Base-by-base conservation (phyloP, 768 basidiomycete species). In the Cystobasidium onofrii region DNA sequence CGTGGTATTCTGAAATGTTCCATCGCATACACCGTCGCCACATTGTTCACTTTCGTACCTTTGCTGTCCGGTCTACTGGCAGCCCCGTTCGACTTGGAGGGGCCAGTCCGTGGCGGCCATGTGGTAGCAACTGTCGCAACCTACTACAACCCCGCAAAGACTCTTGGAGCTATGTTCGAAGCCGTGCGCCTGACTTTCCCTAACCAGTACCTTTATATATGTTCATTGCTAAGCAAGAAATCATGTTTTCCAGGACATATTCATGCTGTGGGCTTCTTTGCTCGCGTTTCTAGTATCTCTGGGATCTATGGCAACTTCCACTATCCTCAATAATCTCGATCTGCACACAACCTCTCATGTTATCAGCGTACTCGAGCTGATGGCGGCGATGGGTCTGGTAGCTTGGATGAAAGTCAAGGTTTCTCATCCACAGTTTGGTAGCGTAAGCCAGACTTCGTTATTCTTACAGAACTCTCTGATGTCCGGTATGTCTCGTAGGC, bases 401-500 rank as follows among this genome's bases (percentile, higher is more conserved):
- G 91, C 93, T 0, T 98, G 91, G 90, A 86, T 88, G 82, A 98
- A 97, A 81, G 86, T 90, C 1, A 91, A 89, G 88, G 91, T 98
- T 85, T 85, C 83, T 13, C 93, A 89, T 78, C 90, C 91, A 1
- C 88, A 89, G 23, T 96, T 75, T 44, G 72, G 73, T 4, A 44
- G 55, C 17, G 23, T 46, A 34, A 25, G 75, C 73, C 73, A 44
- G 75, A 43, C n/a, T 15, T 29, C 27, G 44, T 9, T n/a, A n/a
- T 4, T 4, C 62, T 27, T 27, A 64, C 7, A 46, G 39, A 69
- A 52, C 6, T 60, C 17, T 2, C 57, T 60, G 0, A 70, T 64
- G 9, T 10, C 74, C 17, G n/a, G n/a, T 66, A 64, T 12, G 67
- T 77, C 23, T 69, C 10, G 18, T 36, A 71, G 76, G 83, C 82